Evolutionary conservation across 768 basidiomycete species (phyloP).

Genomic region (Rhizopogon roseolus): DNA sequence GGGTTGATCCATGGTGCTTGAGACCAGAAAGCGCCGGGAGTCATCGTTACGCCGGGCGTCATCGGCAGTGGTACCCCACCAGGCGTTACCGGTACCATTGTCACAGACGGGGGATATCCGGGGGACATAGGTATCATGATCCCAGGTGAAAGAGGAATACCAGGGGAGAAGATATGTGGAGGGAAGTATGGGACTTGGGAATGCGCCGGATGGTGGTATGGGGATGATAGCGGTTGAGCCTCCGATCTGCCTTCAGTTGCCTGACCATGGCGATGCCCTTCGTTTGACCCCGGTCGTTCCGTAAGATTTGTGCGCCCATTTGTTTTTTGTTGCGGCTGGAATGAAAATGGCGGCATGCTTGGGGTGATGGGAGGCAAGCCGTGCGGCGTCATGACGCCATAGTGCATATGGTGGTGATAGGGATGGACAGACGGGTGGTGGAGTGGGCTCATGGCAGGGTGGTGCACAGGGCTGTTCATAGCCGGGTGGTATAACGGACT

Average conservation of each 20-base stretch:
- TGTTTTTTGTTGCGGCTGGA: slow-evolving; percentile 43
- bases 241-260: background rate
- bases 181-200: slow-evolving; percentile 18
- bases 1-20: slow-evolving; percentile 53
- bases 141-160: slow-evolving; percentile 27
- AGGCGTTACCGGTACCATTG: slow-evolving; percentile 18
- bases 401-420: slow-evolving; percentile 19
- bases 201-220: slow-evolving; percentile 11
- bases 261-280: slow-evolving; percentile 6
- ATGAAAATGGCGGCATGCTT: slow-evolving; percentile 93
- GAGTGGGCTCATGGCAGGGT: slow-evolving; percentile 11
- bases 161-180: slow-evolving; percentile 24
- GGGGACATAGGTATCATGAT: slow-evolving; percentile 23
- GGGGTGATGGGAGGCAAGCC: slow-evolving; percentile 94
- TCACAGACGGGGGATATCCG: slow-evolving; percentile 15
- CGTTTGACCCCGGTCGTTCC: background rate
- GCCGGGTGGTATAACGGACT: slow-evolving; percentile 36
- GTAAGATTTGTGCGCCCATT: slow-evolving; percentile 1
- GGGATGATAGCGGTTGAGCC: slow-evolving; percentile 5
- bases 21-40: slow-evolving; percentile 71
- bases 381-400: slow-evolving; percentile 57
- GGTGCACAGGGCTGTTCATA: slow-evolving; percentile 27
- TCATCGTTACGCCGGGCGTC: slow-evolving; percentile 66
- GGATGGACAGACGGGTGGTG: slow-evolving; percentile 27
- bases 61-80: slow-evolving; percentile 7